Base-by-base conservation (phyloP, 495 filamentous ascomycete species). In the Talaromyces adpressus region DNA sequence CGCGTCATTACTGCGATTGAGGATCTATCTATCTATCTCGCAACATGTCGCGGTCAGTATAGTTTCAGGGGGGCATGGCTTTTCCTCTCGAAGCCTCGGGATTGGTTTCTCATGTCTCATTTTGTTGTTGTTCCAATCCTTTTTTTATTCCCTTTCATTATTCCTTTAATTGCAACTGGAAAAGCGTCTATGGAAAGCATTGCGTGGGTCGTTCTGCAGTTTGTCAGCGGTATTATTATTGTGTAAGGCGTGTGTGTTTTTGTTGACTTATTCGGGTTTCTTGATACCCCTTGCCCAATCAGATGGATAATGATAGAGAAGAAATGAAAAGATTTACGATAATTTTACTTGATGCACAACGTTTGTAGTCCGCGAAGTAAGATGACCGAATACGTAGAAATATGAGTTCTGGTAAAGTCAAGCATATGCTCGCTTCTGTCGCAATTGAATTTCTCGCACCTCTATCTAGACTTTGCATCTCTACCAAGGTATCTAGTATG, bases 41-140 rank as follows among this genome's bases (percentile, higher is more conserved):
- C 60, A 22, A 12, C 8, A 23, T 34, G 29, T 51, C 27, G 32
- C 60, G 4, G 60, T 51, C 52, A 27, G 51, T 67, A 64, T 69
- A 63, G 52, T 65, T 70, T 69, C 68, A 65, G 67, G 52, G 63
- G 22, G 66, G 66, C 67, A 74, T 74, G 68, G 56, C 70, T 74
- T 72, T 74, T 72, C 68, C 68, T 69, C 66, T 67, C 66, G 66
- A 59, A 25, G 63, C 22, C 51, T 62, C 68, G 65, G 57, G 68
- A 70, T 70, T 67, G 69, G 68, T 64, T 64, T 64, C 56, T 51
- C 66, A 64, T 57, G 64, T 30, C 57, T 57, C 34, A 62, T 47
- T 45, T 62, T 58, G 29, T 20, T 22, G 53, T 41, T 61, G 51
- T 62, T 27, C 20, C 8, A 49, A 29, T 41, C 29, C 0, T 30